Conservation (phyloP, 257 asterid species). For the Pogostemon cablin region DNA sequence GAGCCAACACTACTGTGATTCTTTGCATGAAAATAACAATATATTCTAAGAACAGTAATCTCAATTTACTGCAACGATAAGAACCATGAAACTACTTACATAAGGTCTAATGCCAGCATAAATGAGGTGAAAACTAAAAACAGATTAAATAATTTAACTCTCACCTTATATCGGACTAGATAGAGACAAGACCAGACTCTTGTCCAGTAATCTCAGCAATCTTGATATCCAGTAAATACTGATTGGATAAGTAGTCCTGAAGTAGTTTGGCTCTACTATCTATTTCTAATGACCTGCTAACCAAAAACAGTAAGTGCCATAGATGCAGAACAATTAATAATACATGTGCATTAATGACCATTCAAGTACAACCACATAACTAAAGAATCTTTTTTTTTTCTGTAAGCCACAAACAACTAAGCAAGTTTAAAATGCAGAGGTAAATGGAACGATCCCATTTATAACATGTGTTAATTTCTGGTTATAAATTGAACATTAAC, state of each 20-base stretch:
- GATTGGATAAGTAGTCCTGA: not conserved
- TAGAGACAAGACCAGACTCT: constrained; percentile 10
- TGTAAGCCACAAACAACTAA: constrained; percentile 1
- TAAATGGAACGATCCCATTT: constrained; percentile 7
- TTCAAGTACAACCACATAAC: not conserved
- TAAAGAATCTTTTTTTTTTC: constrained; percentile 14
- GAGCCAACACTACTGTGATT: not conserved
- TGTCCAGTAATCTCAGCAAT: constrained; percentile 18
- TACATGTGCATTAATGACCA: not conserved
- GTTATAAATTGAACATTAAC: not conserved
- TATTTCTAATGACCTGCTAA: constrained; percentile 5
- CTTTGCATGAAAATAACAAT: constrained; percentile 21
- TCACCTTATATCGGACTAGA: constrained; percentile 21
- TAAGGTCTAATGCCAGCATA: constrained; percentile 5
- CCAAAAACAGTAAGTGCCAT: constrained; percentile 15
- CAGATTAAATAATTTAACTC: not conserved
- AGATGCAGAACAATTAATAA: constrained; percentile 14
- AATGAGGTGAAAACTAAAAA: constrained; percentile 5
- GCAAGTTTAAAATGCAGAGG: not conserved
- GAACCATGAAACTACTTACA: not conserved
- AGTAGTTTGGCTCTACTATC: constrained; percentile 4
- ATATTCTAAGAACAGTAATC: not conserved
- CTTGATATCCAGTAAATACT: constrained; percentile 2
- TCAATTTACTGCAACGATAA: not conserved
- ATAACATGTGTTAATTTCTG: not conserved